Percentiles rank a stretch among this genome's conserved stretches.
Evolutionary conservation across 23 red algal genomes (phyloP).

Genomic region (Gracilaria vermiculophylla): DNA sequence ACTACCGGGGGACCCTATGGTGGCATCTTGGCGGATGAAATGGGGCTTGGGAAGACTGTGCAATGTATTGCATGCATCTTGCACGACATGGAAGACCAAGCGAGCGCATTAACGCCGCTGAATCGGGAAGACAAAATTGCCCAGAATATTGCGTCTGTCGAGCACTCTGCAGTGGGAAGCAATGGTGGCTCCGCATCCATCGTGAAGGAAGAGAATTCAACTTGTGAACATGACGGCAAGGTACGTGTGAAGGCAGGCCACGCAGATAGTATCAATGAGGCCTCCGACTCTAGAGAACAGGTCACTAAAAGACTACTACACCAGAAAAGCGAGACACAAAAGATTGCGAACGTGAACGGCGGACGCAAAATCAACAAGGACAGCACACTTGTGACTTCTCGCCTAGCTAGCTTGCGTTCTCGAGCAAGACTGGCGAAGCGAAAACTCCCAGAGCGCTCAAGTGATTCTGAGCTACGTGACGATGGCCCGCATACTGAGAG

Average conservation of each 20-base stretch:
- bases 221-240: background rate
- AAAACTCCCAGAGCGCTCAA: background rate
- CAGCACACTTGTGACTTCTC: background rate
- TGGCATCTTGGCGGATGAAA: slow-evolving; percentile 90
- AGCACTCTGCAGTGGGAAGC: background rate
- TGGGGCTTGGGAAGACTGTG: slow-evolving; percentile 93
- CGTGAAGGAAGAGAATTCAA: background rate
- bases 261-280: background rate
- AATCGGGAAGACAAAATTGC: background rate
- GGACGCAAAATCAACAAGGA: background rate
- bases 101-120: background rate
- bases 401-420: background rate
- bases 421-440: background rate
- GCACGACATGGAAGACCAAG: slow-evolving; percentile 40
- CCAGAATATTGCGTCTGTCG: background rate
- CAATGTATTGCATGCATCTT: slow-evolving; percentile 80
- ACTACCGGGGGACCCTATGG: slow-evolving; percentile 40
- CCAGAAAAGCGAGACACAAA: background rate
- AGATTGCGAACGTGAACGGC: background rate
- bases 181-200: background rate
- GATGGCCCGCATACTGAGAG: background rate
- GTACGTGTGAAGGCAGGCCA: background rate
- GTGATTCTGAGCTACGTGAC: background rate
- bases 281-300: background rate
- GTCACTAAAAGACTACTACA: background rate